Conservation (phyloP, 176 grass and related monocot species). For the Guadua angustifolia region DNA sequence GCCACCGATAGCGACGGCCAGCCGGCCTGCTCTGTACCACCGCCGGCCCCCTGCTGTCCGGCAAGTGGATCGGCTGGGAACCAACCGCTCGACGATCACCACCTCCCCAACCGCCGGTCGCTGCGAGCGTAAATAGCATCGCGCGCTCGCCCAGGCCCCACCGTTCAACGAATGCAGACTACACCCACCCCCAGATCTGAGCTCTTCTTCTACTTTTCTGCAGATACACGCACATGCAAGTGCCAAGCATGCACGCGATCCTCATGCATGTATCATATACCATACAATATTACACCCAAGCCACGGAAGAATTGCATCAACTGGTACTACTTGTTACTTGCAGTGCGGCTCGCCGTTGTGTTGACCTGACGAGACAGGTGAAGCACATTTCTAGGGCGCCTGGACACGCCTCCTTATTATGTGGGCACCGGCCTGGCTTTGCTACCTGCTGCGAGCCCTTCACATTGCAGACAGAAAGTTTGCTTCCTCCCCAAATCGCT, state of each 20-base stretch:
- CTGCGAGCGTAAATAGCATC: constrained; percentile 1
- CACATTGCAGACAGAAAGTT: constrained; percentile 49
- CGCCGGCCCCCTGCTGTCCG: constrained; percentile 25
- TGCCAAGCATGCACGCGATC: not conserved
- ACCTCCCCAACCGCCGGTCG: constrained; percentile 32
- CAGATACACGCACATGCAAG: not conserved
- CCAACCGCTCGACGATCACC: not conserved
- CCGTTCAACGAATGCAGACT: not conserved
- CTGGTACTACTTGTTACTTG: not conserved
- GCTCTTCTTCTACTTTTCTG: not conserved
- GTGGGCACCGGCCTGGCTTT: constrained; percentile 39
- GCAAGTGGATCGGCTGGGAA: constrained; percentile 30
- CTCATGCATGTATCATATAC: not conserved
- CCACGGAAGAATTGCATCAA: not conserved
- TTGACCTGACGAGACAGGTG: constrained; percentile 51
- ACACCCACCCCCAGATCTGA: not conserved
- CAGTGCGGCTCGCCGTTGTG: constrained; percentile 20
- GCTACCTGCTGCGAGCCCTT: constrained; percentile 15
- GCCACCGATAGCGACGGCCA: constrained; percentile 25
- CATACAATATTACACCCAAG: not conserved
- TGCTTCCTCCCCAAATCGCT: constrained; percentile 52
- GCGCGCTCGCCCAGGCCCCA: not conserved
- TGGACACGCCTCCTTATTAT: constrained; percentile 49
- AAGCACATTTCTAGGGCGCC: constrained; percentile 46
- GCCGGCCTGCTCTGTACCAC: constrained; percentile 16